phyloP scores from a whole-genome alignment of 2,329 filamentous ascomycete genomes.

The Corniculantispora saksenae region DNA sequence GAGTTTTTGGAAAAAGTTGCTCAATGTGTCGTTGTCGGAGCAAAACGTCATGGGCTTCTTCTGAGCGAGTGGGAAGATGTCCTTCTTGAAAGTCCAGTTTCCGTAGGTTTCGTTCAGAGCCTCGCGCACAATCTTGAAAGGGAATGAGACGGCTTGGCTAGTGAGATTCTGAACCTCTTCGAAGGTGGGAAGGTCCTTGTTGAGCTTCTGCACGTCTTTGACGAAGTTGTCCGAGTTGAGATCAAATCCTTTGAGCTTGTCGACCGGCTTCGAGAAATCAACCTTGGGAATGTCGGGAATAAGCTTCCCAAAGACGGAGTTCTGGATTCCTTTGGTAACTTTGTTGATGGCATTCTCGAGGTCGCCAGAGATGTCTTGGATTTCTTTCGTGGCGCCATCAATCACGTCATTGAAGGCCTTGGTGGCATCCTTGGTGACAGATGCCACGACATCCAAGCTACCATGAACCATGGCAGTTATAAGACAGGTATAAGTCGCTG shows the following conservation, averaged over 20 bases:
- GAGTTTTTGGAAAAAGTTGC: conserved; percentile 78
- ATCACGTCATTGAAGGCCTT: conserved; percentile 52
- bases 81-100: conserved; percentile 75
- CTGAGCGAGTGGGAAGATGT: conserved; percentile 76
- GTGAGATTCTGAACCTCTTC: conserved; percentile 81
- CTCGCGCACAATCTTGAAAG: conserved; percentile 78
- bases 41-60: conserved; percentile 87
- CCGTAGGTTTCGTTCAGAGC: conserved; percentile 71
- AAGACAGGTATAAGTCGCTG: conserved; percentile 85
- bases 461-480: conserved; percentile 81
- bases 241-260: conserved; percentile 68
- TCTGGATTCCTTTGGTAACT: conserved; percentile 46
- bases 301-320: conserved; percentile 52
- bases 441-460: conserved; percentile 67
- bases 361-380: conserved; percentile 59
- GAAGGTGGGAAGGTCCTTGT: conserved; percentile 80
- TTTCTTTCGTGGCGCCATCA: conserved; percentile 55
- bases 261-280: conserved; percentile 65
- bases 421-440: conserved; percentile 54
- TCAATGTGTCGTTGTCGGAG: conserved; percentile 78
- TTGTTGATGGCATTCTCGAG: conserved; percentile 50
- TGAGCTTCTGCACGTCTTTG: conserved; percentile 69
- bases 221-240: conserved; percentile 68
- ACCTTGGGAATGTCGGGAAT: conserved; percentile 51
- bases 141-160: conserved; percentile 69